Conservation (phyloP, 2,329 filamentous ascomycete species). For the Microdochium paspali region DNA sequence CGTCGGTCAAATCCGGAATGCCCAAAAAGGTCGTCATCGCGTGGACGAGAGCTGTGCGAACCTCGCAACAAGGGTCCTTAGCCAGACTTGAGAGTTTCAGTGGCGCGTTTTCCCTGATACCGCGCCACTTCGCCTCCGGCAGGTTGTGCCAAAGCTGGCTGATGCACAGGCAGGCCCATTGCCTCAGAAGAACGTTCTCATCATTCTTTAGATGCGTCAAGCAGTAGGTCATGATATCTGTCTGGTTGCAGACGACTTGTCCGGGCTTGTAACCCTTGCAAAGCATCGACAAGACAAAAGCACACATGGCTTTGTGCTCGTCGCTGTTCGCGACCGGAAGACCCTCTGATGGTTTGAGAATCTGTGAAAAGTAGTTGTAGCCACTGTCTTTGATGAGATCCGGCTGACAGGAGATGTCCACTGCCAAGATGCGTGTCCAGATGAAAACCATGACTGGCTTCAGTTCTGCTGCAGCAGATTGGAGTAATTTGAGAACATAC, state of each 20-base stretch:
- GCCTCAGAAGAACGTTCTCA: conserved; percentile 78
- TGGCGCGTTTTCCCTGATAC: conserved; percentile 82
- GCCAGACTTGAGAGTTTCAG: conserved; percentile 70
- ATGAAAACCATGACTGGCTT: conserved; percentile 99
- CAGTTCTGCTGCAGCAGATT: conserved; percentile 87
- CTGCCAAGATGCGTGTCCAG: conserved; percentile 91
- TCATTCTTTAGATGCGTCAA: conserved; percentile 74
- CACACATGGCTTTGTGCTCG: conserved; percentile 98
- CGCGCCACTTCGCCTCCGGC: conserved; percentile 89
- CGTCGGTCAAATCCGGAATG: conserved; percentile 84
- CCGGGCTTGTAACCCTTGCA: conserved; percentile 92
- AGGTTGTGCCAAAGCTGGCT: conserved; percentile 91
- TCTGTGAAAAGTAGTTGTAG: conserved; percentile 92
- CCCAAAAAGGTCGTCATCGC: conserved; percentile 91
- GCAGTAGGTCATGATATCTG: conserved; percentile 84
- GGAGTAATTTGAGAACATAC: conserved; percentile 93
- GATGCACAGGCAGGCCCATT: conserved; percentile 93
- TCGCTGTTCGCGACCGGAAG: conserved; percentile 81
- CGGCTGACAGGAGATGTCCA: conserved; percentile 86
- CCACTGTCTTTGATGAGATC: conserved; percentile 95
- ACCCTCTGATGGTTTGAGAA: conserved; percentile 74
- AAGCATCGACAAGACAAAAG: conserved; percentile 94
- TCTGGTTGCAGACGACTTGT: conserved; percentile 82
- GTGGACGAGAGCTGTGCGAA: conserved; percentile 85
- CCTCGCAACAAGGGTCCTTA: conserved; percentile 82